Percentiles rank a stretch among this genome's conserved stretches.
Conservation (phyloP, 164 flowering plant genomes). For the Brasenia schreberi region DNA sequence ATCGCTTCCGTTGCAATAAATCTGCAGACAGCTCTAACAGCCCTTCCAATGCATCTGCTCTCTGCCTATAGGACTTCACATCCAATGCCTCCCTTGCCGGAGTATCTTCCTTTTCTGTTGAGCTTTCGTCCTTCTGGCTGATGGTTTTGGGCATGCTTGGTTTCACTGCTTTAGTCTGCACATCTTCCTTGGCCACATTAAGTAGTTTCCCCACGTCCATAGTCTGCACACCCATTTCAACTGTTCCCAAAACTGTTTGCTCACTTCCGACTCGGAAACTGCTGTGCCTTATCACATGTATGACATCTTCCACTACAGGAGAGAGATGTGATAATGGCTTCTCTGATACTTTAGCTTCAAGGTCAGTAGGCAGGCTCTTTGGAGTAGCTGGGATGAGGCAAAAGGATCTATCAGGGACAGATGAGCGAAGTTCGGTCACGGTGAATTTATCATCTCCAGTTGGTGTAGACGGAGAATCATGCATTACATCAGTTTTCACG, state of each 20-base stretch:
- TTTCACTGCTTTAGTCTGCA: conserved; percentile 21
- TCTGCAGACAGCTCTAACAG: conserved; percentile 91
- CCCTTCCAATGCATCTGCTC: conserved; percentile 97
- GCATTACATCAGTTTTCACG: background rate
- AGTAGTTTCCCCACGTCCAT: conserved; percentile 59
- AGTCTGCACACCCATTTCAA: conserved; percentile 51
- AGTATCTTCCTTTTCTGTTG: conserved; percentile 32
- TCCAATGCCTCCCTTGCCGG: conserved; percentile 68
- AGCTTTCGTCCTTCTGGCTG: conserved; percentile 3
- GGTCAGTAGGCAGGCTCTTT: conserved; percentile 1
- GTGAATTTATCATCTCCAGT: conserved; percentile 62
- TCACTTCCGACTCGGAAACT: conserved; percentile 77
- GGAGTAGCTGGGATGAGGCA: conserved; percentile 1
- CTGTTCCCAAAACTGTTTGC: conserved; percentile 45
- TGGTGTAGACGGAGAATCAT: conserved; percentile 12
- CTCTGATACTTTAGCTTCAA: conserved; percentile 19
- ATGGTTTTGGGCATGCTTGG: conserved; percentile 24
- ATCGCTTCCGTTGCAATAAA: conserved; percentile 62
- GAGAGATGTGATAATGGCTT: conserved; percentile 24
- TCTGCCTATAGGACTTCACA: conserved; percentile 83
- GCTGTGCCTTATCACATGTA: conserved; percentile 81
- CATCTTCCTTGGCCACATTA: conserved; percentile 52
- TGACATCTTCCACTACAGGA: conserved; percentile 71
- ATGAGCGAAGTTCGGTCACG: conserved; percentile 44
- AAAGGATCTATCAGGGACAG: conserved; percentile 25